phyloP scores from a whole-genome alignment of 306 rosid genomes.

The Pyrus communis region DNA sequence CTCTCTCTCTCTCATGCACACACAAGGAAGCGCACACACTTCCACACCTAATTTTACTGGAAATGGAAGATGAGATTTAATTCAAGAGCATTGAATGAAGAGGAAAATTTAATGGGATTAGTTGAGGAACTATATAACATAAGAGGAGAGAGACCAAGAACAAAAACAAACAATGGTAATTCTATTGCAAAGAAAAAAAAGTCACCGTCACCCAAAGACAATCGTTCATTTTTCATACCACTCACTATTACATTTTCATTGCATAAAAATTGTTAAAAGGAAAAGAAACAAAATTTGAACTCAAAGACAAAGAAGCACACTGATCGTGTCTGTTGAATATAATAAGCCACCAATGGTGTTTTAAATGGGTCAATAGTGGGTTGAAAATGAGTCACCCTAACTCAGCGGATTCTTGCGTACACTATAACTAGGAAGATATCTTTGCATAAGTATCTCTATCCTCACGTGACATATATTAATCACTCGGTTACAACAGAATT shows the following conservation, averaged over 20 bases:
- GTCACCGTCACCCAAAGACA: neutral
- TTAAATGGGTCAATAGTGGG: neutral
- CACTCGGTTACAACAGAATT: too few species aligned
- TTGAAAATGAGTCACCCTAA: neutral
- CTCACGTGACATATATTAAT: too few species aligned
- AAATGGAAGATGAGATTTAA: constrained; percentile 32
- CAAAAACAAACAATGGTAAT: neutral
- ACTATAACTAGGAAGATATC: neutral
- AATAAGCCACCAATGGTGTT: too few species aligned
- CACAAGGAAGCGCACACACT: neutral
- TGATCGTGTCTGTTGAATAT: too few species aligned
- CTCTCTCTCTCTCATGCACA: constrained; percentile 11
- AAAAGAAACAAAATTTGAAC: too few species aligned
- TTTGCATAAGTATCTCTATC: too few species aligned
- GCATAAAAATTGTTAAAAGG: too few species aligned
- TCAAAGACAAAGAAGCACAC: too few species aligned
- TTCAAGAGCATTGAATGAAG: constrained; percentile 35
- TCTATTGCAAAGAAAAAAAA: neutral
- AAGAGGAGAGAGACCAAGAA: neutral
- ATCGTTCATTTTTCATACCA: too few species aligned
- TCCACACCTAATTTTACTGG: constrained; percentile 28
- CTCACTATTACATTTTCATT: too few species aligned
- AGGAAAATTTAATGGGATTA: constrained; percentile 58
- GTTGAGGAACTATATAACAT: constrained; percentile 58
- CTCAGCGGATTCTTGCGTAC: too few species aligned